Evolutionary conservation across 2,329 filamentous ascomycete genomes (phyloP), one percentile per base, ranked within the genome.

Genomic region (Alternaria metachromatica): DNA sequence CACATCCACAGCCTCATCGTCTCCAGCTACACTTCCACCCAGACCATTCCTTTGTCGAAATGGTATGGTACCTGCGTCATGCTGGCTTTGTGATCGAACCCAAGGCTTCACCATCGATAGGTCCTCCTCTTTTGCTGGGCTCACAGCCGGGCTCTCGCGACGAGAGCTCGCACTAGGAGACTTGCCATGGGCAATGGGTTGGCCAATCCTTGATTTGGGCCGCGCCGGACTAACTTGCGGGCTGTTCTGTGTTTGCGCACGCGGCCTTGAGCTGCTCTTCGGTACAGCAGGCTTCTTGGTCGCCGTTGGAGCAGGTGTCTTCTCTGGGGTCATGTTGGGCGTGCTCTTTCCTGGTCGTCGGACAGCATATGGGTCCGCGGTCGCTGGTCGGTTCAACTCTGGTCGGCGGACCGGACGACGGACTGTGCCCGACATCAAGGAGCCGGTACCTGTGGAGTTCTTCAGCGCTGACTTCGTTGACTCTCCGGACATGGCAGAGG

Each of bases 361-460:
- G 20, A 71, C 68, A 18, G 77, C 83, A 72, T 86, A 87, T 12
- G 86, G 86, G 68, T 88, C 86, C 28, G 87, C 85, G 12, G 85
- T 87, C 37, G 84, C 84, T 23, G 86, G 85, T 55, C 85, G 78
- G 67, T 78, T 74, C 18, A 84, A 69, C 60, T 86, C 84, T 25
- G 83, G 82, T 65, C 82, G 77, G 26, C 76, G 76, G 28, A 76
- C 74, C 5, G 78, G 85, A 57, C 85, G 85, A 54, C 88, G 83
- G 66, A 89, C 85, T 21, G 88, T 88, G 15, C 87, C 88, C 48
- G 87, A 86, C 71, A 88, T 87, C 11, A 90, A 71, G 6, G 83
- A 83, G 30, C 82, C 80, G 15, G 79, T 78, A 20, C 74, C 78
- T 33, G 75, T 77, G 1, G 73, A 63, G 58, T 64, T 77, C 46